Evolutionary conservation across 257 asterid species (phyloP).

Genomic region (Fraxinus americana): DNA sequence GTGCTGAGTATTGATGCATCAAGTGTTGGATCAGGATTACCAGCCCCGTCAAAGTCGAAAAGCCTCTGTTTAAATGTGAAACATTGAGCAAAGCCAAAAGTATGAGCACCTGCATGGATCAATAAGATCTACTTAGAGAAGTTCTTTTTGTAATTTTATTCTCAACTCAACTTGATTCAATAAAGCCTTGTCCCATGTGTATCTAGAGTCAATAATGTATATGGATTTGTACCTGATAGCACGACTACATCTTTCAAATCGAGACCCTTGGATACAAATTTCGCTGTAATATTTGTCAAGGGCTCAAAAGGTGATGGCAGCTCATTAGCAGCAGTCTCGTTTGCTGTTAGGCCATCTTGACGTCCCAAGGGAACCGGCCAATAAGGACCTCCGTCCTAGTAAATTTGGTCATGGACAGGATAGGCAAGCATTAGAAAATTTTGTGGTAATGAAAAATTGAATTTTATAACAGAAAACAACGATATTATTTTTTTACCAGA

Average conservation of each 20-base stretch:
- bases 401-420: not conserved
- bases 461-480: not conserved
- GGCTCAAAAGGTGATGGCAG: slow-evolving; percentile 72
- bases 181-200: not conserved
- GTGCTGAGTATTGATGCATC: slow-evolving; percentile 43
- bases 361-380: slow-evolving; percentile 67
- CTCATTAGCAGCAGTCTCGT: slow-evolving; percentile 55
- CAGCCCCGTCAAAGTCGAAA: slow-evolving; percentile 68
- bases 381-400: slow-evolving; percentile 60
- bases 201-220: not conserved
- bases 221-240: slow-evolving; percentile 55
- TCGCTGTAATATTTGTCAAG: slow-evolving; percentile 56
- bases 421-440: not conserved
- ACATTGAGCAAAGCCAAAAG: slow-evolving; percentile 81
- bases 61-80: slow-evolving; percentile 63
- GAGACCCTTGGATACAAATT: slow-evolving; percentile 63
- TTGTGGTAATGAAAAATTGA: not conserved
- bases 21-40: slow-evolving; percentile 72
- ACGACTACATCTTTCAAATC: slow-evolving; percentile 63
- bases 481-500: slow-evolving; percentile 37
- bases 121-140: not conserved
- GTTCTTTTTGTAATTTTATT: too few relatives aligned
- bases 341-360: slow-evolving; percentile 72
- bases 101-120: slow-evolving; percentile 60
- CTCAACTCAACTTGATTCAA: too few relatives aligned